These are phyloP conservation scores for Sarocladiaceae sp. DNA, from an alignment of 2,329 filamentous ascomycete species.

Conservation along the genomic window DNA sequence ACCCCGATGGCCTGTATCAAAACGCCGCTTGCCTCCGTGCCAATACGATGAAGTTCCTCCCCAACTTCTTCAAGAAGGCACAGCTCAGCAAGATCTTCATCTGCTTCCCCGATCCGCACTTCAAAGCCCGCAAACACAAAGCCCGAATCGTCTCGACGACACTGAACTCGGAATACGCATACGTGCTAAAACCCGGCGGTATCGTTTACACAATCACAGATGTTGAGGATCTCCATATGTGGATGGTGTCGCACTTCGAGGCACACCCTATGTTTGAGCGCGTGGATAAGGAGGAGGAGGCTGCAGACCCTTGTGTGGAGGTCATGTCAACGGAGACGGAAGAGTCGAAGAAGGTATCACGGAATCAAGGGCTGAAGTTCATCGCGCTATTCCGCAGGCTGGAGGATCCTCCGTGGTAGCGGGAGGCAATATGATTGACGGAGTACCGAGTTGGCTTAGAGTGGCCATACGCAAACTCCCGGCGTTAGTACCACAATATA, in stretches of 20 bases:
- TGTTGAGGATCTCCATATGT: conserved; percentile 85
- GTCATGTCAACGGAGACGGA: conserved; percentile 83
- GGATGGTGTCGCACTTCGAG: conserved; percentile 86
- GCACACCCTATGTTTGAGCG: conserved; percentile 74
- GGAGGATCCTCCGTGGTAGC: conserved; percentile 71
- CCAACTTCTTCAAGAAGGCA: conserved; percentile 81
- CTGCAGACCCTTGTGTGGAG: conserved; percentile 62
- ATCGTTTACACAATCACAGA: conserved; percentile 95
- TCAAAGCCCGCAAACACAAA: conserved; percentile 96
- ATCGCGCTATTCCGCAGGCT: conserved; percentile 80
- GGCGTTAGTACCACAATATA: too few species aligned
- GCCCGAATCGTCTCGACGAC: conserved; percentile 86
- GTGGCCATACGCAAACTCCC: too few species aligned
- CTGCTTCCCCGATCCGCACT: conserved; percentile 97
- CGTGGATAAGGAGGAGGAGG: conserved; percentile 59
- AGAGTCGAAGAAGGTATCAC: conserved; percentile 91
- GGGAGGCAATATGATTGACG: too few species aligned
- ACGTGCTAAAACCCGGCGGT: conserved; percentile 73
- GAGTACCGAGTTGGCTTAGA: too few species aligned
- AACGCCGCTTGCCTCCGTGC: conserved; percentile 85
- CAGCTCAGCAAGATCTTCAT: conserved; percentile 92
- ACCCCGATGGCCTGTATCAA: conserved; percentile 57
- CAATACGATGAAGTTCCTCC: conserved; percentile 99
- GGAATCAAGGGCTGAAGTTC: conserved; percentile 86
- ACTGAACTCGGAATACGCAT: conserved; percentile 90